Conservation (phyloP, 176 grass and related monocot species). For the Rhynchospora breviuscula region DNA sequence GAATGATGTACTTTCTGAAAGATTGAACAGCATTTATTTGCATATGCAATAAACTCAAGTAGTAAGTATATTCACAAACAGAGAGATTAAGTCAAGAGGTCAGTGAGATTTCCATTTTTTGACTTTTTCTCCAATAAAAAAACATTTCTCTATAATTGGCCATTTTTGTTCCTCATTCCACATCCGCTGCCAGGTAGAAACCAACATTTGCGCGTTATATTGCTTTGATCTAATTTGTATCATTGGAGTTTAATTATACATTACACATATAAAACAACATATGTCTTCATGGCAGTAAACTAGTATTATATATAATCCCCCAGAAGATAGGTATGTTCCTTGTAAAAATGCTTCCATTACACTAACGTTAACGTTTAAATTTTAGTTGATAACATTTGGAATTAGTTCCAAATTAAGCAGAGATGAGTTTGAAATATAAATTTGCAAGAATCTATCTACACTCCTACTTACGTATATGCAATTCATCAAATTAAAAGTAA, state of each 20-base stretch:
- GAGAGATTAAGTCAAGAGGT: neutral
- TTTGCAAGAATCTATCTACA: too few species aligned
- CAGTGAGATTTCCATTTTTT: neutral
- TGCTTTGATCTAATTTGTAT: neutral
- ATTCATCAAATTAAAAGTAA: neutral
- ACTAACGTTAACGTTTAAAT: neutral
- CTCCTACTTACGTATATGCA: too few species aligned
- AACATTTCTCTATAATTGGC: neutral
- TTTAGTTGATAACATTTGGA: neutral
- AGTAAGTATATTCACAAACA: neutral
- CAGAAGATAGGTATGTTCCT: neutral
- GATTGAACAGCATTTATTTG: neutral
- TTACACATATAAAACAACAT: neutral
- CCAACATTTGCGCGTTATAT: too few species aligned
- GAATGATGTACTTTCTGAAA: conserved; percentile 5
- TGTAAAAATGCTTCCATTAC: neutral
- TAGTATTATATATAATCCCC: neutral
- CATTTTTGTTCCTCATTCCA: neutral
- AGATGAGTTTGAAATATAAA: neutral
- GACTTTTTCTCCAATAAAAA: neutral
- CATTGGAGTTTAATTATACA: neutral
- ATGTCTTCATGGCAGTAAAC: neutral
- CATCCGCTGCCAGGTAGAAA: too few species aligned
- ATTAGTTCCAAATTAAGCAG: neutral
- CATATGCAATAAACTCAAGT: neutral